A percentile compares a stretch with the other conserved stretches of the same genome.
These are phyloP conservation scores for Mycena olivaceomarginata DNA, from an alignment of 768 basidiomycete genomes.

Conservation along the genomic window DNA sequence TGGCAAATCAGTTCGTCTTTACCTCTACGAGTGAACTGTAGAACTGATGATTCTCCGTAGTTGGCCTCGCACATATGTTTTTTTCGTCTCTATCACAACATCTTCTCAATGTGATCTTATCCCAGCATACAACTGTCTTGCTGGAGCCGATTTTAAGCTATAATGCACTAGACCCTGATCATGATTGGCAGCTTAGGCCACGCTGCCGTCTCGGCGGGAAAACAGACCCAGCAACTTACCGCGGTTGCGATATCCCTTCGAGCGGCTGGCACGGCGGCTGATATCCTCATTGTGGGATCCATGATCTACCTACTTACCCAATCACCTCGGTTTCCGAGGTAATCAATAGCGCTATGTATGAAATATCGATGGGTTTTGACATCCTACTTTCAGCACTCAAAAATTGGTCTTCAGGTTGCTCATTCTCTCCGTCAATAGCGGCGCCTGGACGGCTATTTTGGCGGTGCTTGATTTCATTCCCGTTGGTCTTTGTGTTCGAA, in stretches of 20 bases:
- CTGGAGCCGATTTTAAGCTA: too few relatives aligned
- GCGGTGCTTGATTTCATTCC: slow-evolving; percentile 37
- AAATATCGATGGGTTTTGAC: background rate
- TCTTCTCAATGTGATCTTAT: too few relatives aligned
- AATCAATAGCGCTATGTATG: background rate
- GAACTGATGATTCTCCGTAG: too few relatives aligned
- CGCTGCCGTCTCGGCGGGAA: slow-evolving; percentile 24
- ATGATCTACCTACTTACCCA: slow-evolving; percentile 24
- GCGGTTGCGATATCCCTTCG: slow-evolving; percentile 34
- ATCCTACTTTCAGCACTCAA: slow-evolving; percentile 16
- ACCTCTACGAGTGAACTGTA: too few relatives aligned
- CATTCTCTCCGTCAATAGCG: slow-evolving; percentile 41
- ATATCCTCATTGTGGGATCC: slow-evolving; percentile 14
- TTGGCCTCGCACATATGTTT: too few relatives aligned
- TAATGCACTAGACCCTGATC: background rate
- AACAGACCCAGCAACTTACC: slow-evolving; percentile 24
- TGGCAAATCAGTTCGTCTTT: too few relatives aligned
- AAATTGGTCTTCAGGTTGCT: slow-evolving; percentile 33
- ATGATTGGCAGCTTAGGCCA: slow-evolving; percentile 12
- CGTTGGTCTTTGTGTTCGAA: slow-evolving; percentile 4
- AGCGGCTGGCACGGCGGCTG: slow-evolving; percentile 12
- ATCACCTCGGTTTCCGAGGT: slow-evolving; percentile 17
- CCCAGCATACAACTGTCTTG: too few relatives aligned
- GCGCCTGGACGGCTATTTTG: slow-evolving; percentile 43
- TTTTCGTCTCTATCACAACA: too few relatives aligned